Percentiles rank a stretch among this genome's conserved stretches.
Conservation (phyloP, 1,139 yeast genomes). For the Hansenula sp. region DNA sequence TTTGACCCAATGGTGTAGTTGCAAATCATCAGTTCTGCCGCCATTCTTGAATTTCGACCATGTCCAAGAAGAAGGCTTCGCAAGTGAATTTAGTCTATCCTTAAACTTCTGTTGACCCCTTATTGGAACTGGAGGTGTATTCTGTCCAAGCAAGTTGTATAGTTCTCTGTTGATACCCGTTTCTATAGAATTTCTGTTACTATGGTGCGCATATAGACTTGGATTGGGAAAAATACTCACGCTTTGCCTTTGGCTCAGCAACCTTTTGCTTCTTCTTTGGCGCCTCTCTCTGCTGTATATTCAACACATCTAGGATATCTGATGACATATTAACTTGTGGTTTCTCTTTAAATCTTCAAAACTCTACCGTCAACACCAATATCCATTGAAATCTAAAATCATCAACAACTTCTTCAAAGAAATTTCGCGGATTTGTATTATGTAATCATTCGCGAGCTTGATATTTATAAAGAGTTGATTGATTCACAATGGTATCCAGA, state of each 20-base stretch:
- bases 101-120: conserved; percentile 58
- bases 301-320: conserved; percentile 77
- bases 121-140: conserved; percentile 77
- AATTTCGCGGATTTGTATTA: not conserved
- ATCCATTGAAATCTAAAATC: no score
- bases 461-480: not conserved
- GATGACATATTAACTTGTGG: conserved; percentile 33
- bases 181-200: conserved; percentile 30
- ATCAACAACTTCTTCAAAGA: no score
- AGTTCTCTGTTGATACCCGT: conserved; percentile 91
- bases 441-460: not conserved
- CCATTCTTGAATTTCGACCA: conserved; percentile 56
- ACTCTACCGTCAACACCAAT: no score
- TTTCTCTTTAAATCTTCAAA: no score
- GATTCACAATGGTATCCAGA: no score
- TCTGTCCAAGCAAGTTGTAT: conserved; percentile 84
- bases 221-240: no score
- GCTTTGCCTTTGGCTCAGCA: conserved; percentile 15
- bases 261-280: conserved; percentile 26
- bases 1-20: conserved; percentile 82
- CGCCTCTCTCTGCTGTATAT: conserved; percentile 42
- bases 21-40: conserved; percentile 45
- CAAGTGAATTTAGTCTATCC: conserved; percentile 56
- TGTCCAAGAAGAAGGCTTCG: conserved; percentile 81
- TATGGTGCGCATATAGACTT: not conserved